A percentile compares a stretch with the other conserved stretches of the same genome.
Evolutionary conservation across 768 basidiomycete species (phyloP).

Genomic region (Lyophyllum atratum): DNA sequence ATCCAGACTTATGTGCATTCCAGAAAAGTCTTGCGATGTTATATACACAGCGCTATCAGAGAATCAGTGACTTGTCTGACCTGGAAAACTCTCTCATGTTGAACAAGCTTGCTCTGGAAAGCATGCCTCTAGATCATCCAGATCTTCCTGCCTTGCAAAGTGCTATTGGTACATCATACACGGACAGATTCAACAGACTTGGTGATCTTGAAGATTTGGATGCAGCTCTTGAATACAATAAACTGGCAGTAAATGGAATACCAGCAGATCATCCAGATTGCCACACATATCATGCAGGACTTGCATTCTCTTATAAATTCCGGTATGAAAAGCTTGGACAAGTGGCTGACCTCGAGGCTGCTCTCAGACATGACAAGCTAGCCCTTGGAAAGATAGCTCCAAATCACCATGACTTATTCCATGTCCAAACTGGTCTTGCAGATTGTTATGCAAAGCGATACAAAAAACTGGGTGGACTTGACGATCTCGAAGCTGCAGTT

Average conservation of each 20-base stretch:
- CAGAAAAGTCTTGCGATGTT: neutral
- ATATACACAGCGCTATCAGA: constrained; percentile 5
- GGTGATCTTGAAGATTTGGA: neutral
- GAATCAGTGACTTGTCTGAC: neutral
- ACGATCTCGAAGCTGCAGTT: neutral
- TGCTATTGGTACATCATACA: neutral
- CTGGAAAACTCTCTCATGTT: neutral
- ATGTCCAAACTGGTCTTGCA: neutral
- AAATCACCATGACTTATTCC: neutral
- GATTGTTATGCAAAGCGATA: neutral
- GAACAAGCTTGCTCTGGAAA: constrained; percentile 1
- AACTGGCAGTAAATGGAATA: neutral
- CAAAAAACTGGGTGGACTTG: neutral
- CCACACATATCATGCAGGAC: neutral
- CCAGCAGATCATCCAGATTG: neutral
- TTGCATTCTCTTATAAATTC: neutral
- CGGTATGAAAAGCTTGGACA: neutral
- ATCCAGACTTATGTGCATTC: neutral
- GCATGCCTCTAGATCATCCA: neutral
- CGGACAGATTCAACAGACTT: neutral
- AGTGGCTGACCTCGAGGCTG: constrained; percentile 1
- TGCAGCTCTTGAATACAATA: neutral
- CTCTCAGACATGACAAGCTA: neutral
- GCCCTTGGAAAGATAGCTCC: neutral
- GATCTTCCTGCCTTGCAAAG: neutral